Base-by-base conservation (phyloP, 1,284 basidiomycete genomes). In the Trichosporon ovoides region DNA sequence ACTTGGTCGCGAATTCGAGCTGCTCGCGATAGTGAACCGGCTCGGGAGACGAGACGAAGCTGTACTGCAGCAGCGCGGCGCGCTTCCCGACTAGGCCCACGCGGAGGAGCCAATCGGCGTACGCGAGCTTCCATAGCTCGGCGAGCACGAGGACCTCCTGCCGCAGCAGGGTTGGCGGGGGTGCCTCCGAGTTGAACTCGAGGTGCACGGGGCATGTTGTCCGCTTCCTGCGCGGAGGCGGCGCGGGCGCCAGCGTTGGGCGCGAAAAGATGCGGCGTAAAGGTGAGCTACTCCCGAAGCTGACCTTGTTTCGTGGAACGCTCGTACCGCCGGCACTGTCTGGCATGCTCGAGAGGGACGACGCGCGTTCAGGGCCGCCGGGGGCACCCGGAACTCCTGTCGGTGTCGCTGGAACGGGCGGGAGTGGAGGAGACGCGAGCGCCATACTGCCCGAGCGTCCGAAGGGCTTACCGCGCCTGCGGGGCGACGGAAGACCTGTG, bases 51-150 rank as follows among this genome's bases (percentile, higher is more conserved):
- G 19, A 28, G 14, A 38, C 83, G 79, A 55, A 84, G 20, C 60
- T 37, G 54, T 68, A 80, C 65, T 88, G 87, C 56, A 90, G 71
- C 13, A 91, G 77, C 58, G 87, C 86, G 12, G 85, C 76, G 14
- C 89, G 82, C 67, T 87, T 85, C 24, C 83, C 81, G 56, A 82
- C 78, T 43, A 91, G 73, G 61, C 84, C 79, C 84, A 87, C 88
- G 40, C 85, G 79, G 61, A 86, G 84, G 13, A 92, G 78, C 66
- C 86, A 80, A 62, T 91, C 88, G 1, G 86, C 86, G 70, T 91
- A 91, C 0, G 81, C 80, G 38, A 85, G 73, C 38, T 72, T 73
- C 62, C 68, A 72, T 2, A 61, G 61, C 51, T 74, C 72, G 53
- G 69, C 73, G 7, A 65, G 56, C 7, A 59, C 49, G 19, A 67